phyloP scores from a whole-genome alignment of 306 rosid genomes.

The Prosopis cineraria region DNA sequence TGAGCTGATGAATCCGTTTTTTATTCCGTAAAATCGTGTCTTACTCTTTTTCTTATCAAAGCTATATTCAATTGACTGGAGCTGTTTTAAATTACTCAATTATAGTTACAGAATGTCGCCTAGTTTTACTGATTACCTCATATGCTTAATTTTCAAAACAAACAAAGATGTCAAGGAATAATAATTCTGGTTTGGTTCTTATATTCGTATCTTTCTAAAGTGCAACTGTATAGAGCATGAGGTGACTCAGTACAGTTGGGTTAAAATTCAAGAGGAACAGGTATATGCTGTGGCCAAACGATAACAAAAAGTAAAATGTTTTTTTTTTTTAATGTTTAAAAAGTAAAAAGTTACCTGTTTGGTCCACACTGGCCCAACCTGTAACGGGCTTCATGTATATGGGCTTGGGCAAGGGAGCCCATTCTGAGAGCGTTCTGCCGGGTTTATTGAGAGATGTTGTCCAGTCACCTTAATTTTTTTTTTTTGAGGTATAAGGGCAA shows the following conservation, averaged over 20 bases:
- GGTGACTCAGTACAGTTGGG: no score
- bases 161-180: neutral
- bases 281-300: no score
- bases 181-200: neutral
- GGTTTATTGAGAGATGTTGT: neutral
- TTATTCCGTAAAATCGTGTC: neutral
- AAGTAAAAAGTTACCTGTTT: no score
- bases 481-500: no score
- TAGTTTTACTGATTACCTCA: neutral
- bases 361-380: neutral
- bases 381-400: neutral
- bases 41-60: neutral
- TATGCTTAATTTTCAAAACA: neutral
- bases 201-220: neutral
- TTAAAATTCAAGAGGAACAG: no score
- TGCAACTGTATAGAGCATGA: neutral
- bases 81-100: constrained; percentile 6
- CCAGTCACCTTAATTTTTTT: no score
- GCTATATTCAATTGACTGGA: neutral
- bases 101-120: neutral
- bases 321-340: no score
- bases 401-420: neutral
- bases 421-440: neutral
- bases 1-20: neutral
- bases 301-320: no score